Base-by-base conservation (phyloP, 257 asterid genomes). In the Marsdenia floribunda region DNA sequence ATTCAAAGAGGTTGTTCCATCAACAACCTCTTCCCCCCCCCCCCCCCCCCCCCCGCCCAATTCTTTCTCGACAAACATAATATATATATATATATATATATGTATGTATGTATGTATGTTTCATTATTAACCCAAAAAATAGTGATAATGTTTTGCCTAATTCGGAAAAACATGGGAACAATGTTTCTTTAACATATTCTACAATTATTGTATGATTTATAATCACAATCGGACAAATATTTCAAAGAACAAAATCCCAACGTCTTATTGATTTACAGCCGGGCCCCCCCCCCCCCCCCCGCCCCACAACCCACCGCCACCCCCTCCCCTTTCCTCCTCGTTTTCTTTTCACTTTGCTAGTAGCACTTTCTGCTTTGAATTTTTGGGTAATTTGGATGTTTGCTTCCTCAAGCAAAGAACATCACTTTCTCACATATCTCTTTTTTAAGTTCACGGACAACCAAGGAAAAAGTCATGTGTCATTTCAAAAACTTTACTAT, bases 171-270 rank as follows among this genome's bases (percentile, higher is more conserved):
- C 52, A 38, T 5, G 6, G 47, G 65, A 8, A 38, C 72, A 49
- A 50, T 35, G 38, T 21, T 74, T 42, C 47, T 42, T 16, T 53
- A 63, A 46, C 44, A 74, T 74, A 18, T 19, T 63, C 15, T 46
- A 19, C n/a, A 21, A 38, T 21, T 50, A 49, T 33, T 52, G 13
- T 3, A 19, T 64, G 57, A 40, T 65, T 50, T 33, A 38, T 21
- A 63, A 64, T 46, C 57, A 75, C 59, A 50, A 21, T 49, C 53
- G 53, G 80, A 76, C 76, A 46, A 70, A 21, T 11, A 52, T 49
- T 10, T n/a, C 10, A 21, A 49, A 60, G 44, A 58, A 76, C 55
- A 71, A 59, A 47, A 58, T 37, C 52, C 52, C 15, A 65, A 19
- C 11, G 29, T 18, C 21, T 38, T 64, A 64, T 37, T 64, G 24